Conservation (phyloP, 306 rosid genomes). For the Adenanthera pavonina region DNA sequence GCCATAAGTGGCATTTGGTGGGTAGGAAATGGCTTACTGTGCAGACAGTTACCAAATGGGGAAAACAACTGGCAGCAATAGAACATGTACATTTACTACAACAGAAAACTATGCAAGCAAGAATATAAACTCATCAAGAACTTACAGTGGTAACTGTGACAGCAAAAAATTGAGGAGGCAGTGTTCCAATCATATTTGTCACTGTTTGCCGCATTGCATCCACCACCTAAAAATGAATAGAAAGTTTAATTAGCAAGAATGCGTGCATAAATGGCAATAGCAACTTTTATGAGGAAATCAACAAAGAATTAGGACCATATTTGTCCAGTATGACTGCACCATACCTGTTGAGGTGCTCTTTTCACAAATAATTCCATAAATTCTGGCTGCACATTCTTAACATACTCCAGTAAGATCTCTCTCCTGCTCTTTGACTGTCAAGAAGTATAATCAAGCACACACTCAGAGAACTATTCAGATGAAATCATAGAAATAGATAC, state of each 20-base stretch:
- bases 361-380: slow-evolving; percentile 96
- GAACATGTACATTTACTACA: neutral
- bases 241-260: slow-evolving; percentile 10
- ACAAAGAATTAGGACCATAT: neutral
- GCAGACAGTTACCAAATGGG: neutral
- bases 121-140: neutral
- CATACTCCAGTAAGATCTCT: slow-evolving; percentile 92
- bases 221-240: slow-evolving; percentile 67
- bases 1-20: neutral
- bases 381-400: slow-evolving; percentile 94
- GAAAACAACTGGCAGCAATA: neutral
- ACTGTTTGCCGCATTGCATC: slow-evolving; percentile 99
- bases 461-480: slow-evolving; percentile 21
- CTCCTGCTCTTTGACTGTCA: slow-evolving; percentile 87
- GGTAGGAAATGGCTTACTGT: neutral
- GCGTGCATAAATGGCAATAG: slow-evolving; percentile 16
- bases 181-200: slow-evolving; percentile 96
- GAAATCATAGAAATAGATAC: slow-evolving; percentile 9
- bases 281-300: neutral
- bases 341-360: slow-evolving; percentile 93
- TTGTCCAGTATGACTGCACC: neutral
- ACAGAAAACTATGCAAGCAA: slow-evolving; percentile 10
- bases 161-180: slow-evolving; percentile 93
- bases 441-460: slow-evolving; percentile 27
- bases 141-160: slow-evolving; percentile 86